These are phyloP conservation scores for Podaxis pistillaris DNA, from an alignment of 768 basidiomycete genomes.

Conservation along the genomic window DNA sequence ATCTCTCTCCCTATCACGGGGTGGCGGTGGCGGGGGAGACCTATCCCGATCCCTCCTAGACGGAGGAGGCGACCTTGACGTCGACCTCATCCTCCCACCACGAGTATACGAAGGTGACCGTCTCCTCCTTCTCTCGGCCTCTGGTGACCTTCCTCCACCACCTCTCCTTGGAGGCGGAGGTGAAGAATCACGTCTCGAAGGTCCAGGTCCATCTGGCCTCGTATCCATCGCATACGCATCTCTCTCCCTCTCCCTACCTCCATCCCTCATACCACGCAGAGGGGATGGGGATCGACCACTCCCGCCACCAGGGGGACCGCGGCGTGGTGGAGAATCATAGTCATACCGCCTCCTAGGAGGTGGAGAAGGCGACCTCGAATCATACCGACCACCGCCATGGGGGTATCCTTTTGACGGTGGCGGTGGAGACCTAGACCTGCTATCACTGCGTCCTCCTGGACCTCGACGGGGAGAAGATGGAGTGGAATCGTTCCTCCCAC, in stretches of 20 bases:
- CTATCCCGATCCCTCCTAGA: slow-evolving; percentile 18
- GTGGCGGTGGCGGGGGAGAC: slow-evolving; percentile 14
- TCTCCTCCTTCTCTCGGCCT: slow-evolving; percentile 16
- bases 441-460: slow-evolving; percentile 6
- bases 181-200: slow-evolving; percentile 18
- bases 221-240: slow-evolving; percentile 13
- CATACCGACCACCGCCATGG: background rate
- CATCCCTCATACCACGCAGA: background rate
- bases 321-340: slow-evolving; percentile 12
- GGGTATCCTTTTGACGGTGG: background rate
- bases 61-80: slow-evolving; percentile 18
- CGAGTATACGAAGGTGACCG: slow-evolving; percentile 12
- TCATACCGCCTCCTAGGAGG: slow-evolving; percentile 14
- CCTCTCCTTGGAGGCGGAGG: slow-evolving; percentile 23
- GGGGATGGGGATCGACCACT: slow-evolving; percentile 10
- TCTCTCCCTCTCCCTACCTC: background rate
- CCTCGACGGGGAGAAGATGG: slow-evolving; percentile 9
- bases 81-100: slow-evolving; percentile 16
- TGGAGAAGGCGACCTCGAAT: slow-evolving; percentile 7
- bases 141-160: background rate
- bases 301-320: slow-evolving; percentile 1
- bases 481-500: slow-evolving; percentile 18
- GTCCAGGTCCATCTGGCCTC: slow-evolving; percentile 11
- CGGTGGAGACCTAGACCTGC: slow-evolving; percentile 18
- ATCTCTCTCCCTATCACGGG: slow-evolving; percentile 17